Conservation (phyloP, 2,329 filamentous ascomycete genomes). For the Pseudopyrenochaeta lycopersici region DNA sequence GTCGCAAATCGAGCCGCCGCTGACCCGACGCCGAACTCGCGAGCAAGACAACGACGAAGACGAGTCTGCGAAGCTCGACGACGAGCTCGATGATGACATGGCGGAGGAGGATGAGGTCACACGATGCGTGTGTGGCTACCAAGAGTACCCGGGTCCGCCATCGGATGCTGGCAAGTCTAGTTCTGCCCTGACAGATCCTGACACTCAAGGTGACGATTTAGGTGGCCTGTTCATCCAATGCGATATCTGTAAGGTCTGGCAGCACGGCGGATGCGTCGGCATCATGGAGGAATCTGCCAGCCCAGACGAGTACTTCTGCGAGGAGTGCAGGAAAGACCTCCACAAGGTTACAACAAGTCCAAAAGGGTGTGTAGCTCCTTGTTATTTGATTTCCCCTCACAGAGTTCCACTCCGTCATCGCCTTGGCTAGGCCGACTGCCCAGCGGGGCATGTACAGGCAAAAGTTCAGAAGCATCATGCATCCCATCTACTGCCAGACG, state of each 20-base stretch:
- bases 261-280: conserved; percentile 96
- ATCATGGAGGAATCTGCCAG: conserved; percentile 94
- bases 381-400: conserved; percentile 15
- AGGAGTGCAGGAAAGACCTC: conserved; percentile 89
- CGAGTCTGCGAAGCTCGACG: conserved; percentile 57
- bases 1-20: conserved; percentile 68
- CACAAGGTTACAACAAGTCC: conserved; percentile 82
- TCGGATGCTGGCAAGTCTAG: conserved; percentile 63
- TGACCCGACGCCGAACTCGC: conserved; percentile 81
- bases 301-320: conserved; percentile 97
- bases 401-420: neutral
- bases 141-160: conserved; percentile 89
- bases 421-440: neutral
- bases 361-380: conserved; percentile 76
- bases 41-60: conserved; percentile 72
- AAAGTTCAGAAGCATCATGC: neutral
- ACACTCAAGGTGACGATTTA: conserved; percentile 71
- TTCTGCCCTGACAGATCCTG: conserved; percentile 66
- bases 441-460: neutral
- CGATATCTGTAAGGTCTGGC: conserved; percentile 98
- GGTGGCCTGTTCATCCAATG: conserved; percentile 98
- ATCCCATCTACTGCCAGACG: neutral
- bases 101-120: conserved; percentile 83
- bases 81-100: conserved; percentile 70
- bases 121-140: conserved; percentile 91